Evolutionary conservation across 495 filamentous ascomycete genomes (phyloP).

Genomic region (Podospora conica): DNA sequence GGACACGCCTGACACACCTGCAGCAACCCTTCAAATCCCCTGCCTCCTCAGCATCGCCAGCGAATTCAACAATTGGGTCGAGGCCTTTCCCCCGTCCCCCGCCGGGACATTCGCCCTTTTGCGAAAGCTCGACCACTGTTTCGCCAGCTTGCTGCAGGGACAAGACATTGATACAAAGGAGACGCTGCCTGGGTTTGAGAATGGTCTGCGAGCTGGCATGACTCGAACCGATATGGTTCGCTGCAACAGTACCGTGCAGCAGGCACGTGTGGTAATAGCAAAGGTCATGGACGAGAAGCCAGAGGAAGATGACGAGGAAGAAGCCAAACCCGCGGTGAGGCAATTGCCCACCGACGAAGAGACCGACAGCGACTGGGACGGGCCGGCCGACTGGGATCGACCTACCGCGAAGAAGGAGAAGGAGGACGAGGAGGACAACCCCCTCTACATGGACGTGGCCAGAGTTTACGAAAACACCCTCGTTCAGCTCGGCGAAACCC

Average conservation of each 20-base stretch:
- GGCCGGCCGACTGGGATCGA: not conserved
- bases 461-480: conserved; percentile 75
- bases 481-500: conserved; percentile 57
- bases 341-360: conserved; percentile 16
- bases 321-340: conserved; percentile 23
- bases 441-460: conserved; percentile 57
- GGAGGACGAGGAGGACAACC: conserved; percentile 40
- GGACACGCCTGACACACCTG: not conserved
- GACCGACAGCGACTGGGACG: conserved; percentile 12
- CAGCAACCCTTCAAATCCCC: conserved; percentile 77
- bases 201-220: conserved; percentile 43
- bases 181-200: conserved; percentile 60
- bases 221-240: conserved; percentile 77
- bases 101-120: conserved; percentile 59
- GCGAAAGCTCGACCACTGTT: conserved; percentile 70
- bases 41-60: conserved; percentile 72
- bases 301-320: conserved; percentile 34
- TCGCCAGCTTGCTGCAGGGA: conserved; percentile 63
- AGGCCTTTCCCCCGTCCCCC: conserved; percentile 61
- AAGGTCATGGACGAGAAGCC: conserved; percentile 50
- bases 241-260: conserved; percentile 68
- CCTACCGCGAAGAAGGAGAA: conserved; percentile 13
- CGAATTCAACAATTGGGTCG: conserved; percentile 57
- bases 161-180: conserved; percentile 58
- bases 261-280: conserved; percentile 58